Conservation (phyloP, 2,329 filamentous ascomycete genomes). For the Botrytis squamosa region DNA sequence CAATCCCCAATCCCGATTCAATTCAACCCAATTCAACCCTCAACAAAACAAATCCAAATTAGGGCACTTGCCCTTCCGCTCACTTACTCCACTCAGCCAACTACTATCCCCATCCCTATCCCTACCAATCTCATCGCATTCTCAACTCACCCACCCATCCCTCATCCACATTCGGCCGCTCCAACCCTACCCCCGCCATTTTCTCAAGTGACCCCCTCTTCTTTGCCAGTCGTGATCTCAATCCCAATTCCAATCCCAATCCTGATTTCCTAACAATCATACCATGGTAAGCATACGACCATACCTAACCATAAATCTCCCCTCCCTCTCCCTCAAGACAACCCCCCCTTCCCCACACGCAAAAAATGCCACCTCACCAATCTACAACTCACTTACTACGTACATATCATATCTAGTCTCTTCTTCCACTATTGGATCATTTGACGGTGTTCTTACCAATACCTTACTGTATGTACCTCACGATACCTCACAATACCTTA, state of each 20-base stretch:
- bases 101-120: neutral
- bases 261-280: neutral
- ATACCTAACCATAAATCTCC: neutral
- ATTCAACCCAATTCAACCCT: neutral
- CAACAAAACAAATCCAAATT: neutral
- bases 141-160: neutral
- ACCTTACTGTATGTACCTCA: neutral
- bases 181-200: neutral
- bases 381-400: neutral
- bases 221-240: neutral
- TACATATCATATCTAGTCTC: neutral
- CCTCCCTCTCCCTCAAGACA: neutral
- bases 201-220: neutral
- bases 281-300: neutral
- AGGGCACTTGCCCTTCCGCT: constrained; percentile 12
- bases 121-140: neutral
- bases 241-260: neutral
- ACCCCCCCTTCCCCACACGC: neutral
- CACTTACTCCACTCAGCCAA: neutral
- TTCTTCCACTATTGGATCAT: neutral
- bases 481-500: too few species aligned
- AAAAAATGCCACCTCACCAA: neutral
- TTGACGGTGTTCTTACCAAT: neutral
- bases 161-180: neutral
- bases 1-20: too few species aligned